Conservation (phyloP, 1,284 basidiomycete species). For the Ustilago curta region DNA sequence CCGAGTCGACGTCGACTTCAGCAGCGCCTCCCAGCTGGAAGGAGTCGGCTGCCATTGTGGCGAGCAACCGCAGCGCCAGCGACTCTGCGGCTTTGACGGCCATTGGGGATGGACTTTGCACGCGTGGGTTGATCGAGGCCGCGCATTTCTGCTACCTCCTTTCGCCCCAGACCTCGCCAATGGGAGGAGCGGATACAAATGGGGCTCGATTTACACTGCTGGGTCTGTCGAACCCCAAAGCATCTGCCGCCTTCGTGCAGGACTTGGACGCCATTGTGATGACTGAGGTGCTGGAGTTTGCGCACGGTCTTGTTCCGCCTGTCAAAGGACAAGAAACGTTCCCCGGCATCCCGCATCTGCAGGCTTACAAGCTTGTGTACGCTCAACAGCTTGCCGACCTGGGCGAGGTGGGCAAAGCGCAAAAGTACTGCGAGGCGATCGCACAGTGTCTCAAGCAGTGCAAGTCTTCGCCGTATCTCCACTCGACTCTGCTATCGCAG, state of each 20-base stretch:
- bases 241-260: conserved; percentile 74
- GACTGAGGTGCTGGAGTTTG: conserved; percentile 93
- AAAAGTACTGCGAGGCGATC: conserved; percentile 89
- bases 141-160: conserved; percentile 93
- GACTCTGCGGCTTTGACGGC: conserved; percentile 82
- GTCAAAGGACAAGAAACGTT: conserved; percentile 89
- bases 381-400: conserved; percentile 78
- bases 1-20: conserved; percentile 72
- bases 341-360: conserved; percentile 83
- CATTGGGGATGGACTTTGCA: conserved; percentile 83
- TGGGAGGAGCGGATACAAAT: conserved; percentile 78
- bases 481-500: conserved; percentile 78
- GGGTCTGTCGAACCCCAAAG: conserved; percentile 76
- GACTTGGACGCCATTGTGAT: conserved; percentile 85
- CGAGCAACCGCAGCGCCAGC: conserved; percentile 77
- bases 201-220: conserved; percentile 76
- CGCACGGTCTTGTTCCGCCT: conserved; percentile 79
- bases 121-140: conserved; percentile 82
- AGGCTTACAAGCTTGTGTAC: conserved; percentile 86
- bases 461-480: conserved; percentile 79
- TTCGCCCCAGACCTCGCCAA: conserved; percentile 82
- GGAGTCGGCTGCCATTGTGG: conserved; percentile 85
- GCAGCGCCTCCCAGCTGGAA: conserved; percentile 81
- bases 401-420: conserved; percentile 67
- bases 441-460: conserved; percentile 75